Percentiles rank a stretch among this genome's conserved stretches.
Evolutionary conservation across 306 rosid species (phyloP).

Genomic region (Fagus sylvatica): DNA sequence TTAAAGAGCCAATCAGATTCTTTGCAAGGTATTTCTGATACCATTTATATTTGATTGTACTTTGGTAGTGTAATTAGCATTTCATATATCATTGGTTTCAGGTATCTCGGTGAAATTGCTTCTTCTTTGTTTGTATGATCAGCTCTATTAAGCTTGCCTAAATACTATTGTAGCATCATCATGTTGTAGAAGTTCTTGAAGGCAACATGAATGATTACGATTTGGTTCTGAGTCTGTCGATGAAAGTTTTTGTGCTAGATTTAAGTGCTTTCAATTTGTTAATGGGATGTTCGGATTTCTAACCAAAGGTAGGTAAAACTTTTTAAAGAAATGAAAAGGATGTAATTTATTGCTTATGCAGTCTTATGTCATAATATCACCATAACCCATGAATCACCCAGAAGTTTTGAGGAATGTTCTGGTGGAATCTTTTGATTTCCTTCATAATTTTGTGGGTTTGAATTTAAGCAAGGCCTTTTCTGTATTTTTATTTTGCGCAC

Average conservation of each 20-base stretch:
- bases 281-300: background rate
- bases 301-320: background rate
- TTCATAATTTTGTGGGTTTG: background rate
- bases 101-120: background rate
- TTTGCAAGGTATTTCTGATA: slow-evolving; percentile 48
- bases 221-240: background rate
- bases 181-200: background rate
- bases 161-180: background rate
- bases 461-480: background rate
- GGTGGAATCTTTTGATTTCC: background rate
- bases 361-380: background rate
- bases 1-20: slow-evolving; percentile 61
- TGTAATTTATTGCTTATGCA: background rate
- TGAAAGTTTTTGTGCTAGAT: background rate
- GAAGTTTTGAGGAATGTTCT: background rate
- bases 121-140: background rate
- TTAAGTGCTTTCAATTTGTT: background rate
- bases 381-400: background rate
- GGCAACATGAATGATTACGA: background rate
- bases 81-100: background rate
- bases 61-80: slow-evolving; percentile 21
- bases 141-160: background rate
- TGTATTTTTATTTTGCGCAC: no score
- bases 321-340: background rate
- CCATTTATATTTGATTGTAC: slow-evolving; percentile 10